A percentile compares a stretch with the other conserved stretches of the same genome.
These are phyloP conservation scores for Cyclotella sp. DNA, from an alignment of 108 stramenopile species.

Conservation along the genomic window DNA sequence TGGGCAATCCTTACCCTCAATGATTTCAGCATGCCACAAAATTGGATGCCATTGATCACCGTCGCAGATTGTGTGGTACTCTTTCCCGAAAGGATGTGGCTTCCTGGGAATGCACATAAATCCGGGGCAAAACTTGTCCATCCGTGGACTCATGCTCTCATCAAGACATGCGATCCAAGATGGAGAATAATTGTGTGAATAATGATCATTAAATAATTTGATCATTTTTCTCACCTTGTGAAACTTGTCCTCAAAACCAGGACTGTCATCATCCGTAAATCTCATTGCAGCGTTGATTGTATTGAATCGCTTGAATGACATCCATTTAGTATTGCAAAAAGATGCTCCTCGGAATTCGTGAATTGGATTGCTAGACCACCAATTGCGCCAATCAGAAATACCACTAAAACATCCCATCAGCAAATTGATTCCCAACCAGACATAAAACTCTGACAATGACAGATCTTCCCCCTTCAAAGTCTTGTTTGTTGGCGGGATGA, in stretches of 20 bases:
- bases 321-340: no score
- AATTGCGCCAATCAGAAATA: no score
- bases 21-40: conserved; percentile 8
- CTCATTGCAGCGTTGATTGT: no score
- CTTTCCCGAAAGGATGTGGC: conserved; percentile 28
- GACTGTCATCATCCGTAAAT: no score
- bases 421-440: no score
- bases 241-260: conserved; percentile 28
- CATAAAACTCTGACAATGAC: no score
- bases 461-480: no score
- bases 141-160: conserved; percentile 31
- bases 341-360: no score
- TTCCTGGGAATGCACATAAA: conserved; percentile 26
- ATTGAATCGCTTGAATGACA: no score
- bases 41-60: conserved; percentile 13
- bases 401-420: no score
- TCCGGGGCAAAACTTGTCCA: conserved; percentile 31
- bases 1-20: conserved; percentile 19
- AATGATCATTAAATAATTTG: conserved; percentile 34
- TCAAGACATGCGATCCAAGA: conserved; percentile 39
- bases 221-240: conserved; percentile 34
- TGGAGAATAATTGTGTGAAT: conserved; percentile 13
- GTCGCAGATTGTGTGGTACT: conserved; percentile 25
- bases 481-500: no score
- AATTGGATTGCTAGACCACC: no score